Percentiles rank a stretch among this genome's conserved stretches.
Conservation (phyloP, 305 asterid species). For the Euphrasia arctica region DNA sequence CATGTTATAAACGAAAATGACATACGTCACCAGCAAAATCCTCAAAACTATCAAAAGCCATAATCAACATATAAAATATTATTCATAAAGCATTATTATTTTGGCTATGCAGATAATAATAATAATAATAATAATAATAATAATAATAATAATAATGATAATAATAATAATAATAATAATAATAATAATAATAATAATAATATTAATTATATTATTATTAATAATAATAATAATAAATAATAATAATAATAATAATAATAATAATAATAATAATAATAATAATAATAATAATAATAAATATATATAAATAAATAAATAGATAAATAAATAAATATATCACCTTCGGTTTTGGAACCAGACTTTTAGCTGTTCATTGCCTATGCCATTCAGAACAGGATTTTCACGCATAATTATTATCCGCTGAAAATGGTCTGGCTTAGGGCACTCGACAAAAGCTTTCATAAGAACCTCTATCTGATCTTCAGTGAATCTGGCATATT, state of each 20-base stretch:
- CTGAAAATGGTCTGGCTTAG: constrained; percentile 35
- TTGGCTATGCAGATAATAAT: no score
- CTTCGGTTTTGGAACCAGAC: constrained; percentile 66
- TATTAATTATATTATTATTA: no score
- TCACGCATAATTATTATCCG: constrained; percentile 33
- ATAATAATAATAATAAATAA: no score
- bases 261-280: no score
- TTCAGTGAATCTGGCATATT: constrained; percentile 33
- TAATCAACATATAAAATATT: constrained; percentile 15
- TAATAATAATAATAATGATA: no score
- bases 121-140: no score
- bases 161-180: no score
- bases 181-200: no score
- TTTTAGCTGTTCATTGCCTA: constrained; percentile 40
- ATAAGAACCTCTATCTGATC: constrained; percentile 47
- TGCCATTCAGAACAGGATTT: constrained; percentile 30
- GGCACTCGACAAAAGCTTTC: constrained; percentile 33
- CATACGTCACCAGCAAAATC: background rate
- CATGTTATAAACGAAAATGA: background rate
- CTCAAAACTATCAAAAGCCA: constrained; percentile 19
- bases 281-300: no score
- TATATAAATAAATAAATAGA: background rate
- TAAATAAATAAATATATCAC: constrained; percentile 26
- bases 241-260: no score
- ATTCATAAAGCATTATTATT: background rate